phyloP scores from a whole-genome alignment of 768 basidiomycete species.

The Terana coerulea region DNA sequence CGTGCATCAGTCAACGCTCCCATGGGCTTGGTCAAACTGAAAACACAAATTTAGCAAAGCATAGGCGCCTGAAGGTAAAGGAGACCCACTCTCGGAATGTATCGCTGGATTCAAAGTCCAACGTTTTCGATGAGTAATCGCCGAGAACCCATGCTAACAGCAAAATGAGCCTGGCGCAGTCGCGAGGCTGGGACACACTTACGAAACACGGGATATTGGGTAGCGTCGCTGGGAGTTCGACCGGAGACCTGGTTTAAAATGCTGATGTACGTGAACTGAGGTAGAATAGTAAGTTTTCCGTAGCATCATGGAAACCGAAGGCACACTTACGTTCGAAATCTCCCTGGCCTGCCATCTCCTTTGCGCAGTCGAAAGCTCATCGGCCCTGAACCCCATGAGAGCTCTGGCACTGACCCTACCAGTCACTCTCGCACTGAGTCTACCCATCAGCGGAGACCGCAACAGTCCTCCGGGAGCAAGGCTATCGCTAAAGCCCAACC shows the following conservation, averaged over 20 bases:
- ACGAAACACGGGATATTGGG: conserved; percentile 93
- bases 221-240: conserved; percentile 90
- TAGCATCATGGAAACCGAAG: background rate
- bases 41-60: background rate
- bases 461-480: conserved; percentile 26
- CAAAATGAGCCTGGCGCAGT: background rate
- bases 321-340: conserved; percentile 75
- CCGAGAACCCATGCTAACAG: conserved; percentile 79
- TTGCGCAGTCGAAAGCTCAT: conserved; percentile 69
- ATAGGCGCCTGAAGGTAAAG: background rate
- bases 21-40: conserved; percentile 83
- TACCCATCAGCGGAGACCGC: conserved; percentile 53
- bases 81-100: conserved; percentile 73
- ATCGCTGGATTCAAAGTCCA: conserved; percentile 60
- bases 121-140: conserved; percentile 70
- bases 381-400: conserved; percentile 45
- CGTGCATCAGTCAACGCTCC: conserved; percentile 78
- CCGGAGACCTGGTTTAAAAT: conserved; percentile 91
- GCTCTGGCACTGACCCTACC: conserved; percentile 38
- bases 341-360: conserved; percentile 85
- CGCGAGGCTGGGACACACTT: conserved; percentile 22
- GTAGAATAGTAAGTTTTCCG: background rate
- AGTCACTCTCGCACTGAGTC: conserved; percentile 31
- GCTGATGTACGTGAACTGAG: conserved; percentile 85
- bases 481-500: too few relatives aligned